phyloP scores from a whole-genome alignment of 345 rosid genomes.

The Populus alba region DNA sequence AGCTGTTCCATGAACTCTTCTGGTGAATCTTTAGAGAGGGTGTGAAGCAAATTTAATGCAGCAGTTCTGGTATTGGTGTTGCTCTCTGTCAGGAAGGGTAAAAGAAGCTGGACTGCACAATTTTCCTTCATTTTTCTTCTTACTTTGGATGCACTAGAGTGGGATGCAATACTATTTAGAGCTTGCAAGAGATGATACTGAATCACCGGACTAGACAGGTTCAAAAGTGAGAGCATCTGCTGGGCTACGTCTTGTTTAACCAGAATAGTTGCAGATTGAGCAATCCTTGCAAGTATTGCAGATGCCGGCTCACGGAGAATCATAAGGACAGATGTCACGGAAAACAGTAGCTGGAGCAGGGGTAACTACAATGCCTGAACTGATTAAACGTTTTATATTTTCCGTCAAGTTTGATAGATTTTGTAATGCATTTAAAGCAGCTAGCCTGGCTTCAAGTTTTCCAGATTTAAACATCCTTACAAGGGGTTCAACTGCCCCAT shows the following conservation, averaged over 20 bases:
- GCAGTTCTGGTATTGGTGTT: constrained; percentile 41
- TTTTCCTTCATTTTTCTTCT: constrained; percentile 64
- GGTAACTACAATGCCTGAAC: constrained; percentile 47
- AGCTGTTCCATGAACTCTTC: constrained; percentile 56
- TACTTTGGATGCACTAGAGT: constrained; percentile 49
- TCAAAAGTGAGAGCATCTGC: constrained; percentile 74
- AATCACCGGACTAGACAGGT: constrained; percentile 52
- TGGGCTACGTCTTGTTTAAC: constrained; percentile 58
- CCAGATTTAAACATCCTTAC: constrained; percentile 60
- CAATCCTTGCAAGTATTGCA: constrained; percentile 59
- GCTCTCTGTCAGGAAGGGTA: constrained; percentile 56
- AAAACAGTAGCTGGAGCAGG: constrained; percentile 70
- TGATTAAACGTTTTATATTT: constrained; percentile 45
- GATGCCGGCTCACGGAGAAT: constrained; percentile 79
- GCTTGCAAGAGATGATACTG: constrained; percentile 61
- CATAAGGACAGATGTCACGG: constrained; percentile 77
- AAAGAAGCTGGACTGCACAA: constrained; percentile 56
- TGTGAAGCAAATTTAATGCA: constrained; percentile 51
- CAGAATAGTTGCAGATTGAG: constrained; percentile 57
- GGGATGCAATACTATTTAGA: constrained; percentile 53
- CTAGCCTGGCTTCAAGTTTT: constrained; percentile 68
- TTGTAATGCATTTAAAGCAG: constrained; percentile 60
- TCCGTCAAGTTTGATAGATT: constrained; percentile 46
- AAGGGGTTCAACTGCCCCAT: constrained; percentile 59
- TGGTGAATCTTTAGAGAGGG: constrained; percentile 46